These are phyloP conservation scores for Solanum stenotomum DNA, from an alignment of 257 asterid species.

Conservation along the genomic window DNA sequence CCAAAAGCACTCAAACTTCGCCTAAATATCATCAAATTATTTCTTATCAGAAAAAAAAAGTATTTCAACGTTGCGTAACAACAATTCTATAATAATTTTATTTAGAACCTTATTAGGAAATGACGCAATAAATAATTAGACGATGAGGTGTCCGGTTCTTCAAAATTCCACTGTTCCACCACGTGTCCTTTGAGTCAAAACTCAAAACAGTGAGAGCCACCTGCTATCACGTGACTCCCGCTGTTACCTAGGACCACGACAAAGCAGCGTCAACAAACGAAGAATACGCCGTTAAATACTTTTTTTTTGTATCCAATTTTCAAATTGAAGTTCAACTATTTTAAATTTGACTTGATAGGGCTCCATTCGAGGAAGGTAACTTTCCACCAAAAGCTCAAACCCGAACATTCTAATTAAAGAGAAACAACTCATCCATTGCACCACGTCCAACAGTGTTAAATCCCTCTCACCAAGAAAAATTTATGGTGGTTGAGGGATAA, in stretches of 20 bases:
- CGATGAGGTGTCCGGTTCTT: background rate
- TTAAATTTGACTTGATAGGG: too few relatives aligned
- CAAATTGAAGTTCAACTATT: too few relatives aligned
- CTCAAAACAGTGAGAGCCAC: background rate
- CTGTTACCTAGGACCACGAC: conserved; percentile 17
- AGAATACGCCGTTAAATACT: background rate
- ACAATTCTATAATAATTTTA: too few relatives aligned
- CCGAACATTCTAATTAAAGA: background rate
- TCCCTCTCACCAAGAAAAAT: background rate
- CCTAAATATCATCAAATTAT: background rate
- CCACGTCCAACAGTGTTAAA: background rate
- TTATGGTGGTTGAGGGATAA: too few relatives aligned
- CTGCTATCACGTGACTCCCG: background rate
- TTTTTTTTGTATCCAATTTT: background rate
- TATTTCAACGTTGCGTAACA: too few relatives aligned
- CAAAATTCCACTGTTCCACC: background rate
- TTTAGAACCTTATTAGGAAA: background rate
- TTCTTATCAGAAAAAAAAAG: too few relatives aligned
- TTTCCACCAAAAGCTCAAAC: accelerated
- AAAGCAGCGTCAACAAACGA: conserved; percentile 6
- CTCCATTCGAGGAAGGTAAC: background rate
- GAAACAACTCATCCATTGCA: background rate
- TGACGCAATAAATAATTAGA: background rate
- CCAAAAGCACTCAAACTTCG: background rate
- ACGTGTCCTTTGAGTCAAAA: background rate